Evolutionary conservation across 108 stramenopile genomes (phyloP).

Genomic region (Fragilariopsis cylindrus): DNA sequence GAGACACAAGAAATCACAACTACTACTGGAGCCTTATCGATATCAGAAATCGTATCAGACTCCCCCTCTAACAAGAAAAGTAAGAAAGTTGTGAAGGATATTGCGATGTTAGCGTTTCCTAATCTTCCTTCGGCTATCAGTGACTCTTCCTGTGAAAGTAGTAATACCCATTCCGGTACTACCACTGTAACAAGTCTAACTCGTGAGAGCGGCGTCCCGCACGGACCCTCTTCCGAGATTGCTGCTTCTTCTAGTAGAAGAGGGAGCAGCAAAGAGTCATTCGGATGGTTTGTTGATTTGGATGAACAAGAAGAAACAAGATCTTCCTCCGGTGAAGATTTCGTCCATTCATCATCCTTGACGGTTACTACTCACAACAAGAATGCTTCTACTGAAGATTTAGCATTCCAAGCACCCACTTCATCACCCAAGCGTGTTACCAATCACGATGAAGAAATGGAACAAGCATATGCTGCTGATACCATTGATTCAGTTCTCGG

Average conservation of each 20-base stretch:
- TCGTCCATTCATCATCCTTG: neutral
- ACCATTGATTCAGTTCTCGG: slow-evolving; percentile 67
- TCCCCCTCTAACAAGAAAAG: neutral
- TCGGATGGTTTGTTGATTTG: slow-evolving; percentile 61
- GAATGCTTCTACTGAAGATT: slow-evolving; percentile 3
- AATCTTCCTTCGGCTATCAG: slow-evolving; percentile 58
- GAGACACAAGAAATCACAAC: slow-evolving; percentile 1
- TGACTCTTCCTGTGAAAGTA: slow-evolving; percentile 48
- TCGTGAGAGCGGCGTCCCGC: slow-evolving; percentile 40
- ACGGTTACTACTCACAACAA: neutral
- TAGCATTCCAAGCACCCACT: slow-evolving; percentile 49
- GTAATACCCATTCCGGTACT: neutral
- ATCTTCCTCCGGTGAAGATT: neutral
- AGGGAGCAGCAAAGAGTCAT: slow-evolving; percentile 26
- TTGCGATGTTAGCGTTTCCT: slow-evolving; percentile 43
- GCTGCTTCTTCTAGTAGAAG: neutral
- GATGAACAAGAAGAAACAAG: slow-evolving; percentile 19
- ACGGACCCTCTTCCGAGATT: slow-evolving; percentile 28
- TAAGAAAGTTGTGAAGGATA: slow-evolving; percentile 10
- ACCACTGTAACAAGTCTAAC: slow-evolving; percentile 36
- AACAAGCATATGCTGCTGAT: slow-evolving; percentile 66
- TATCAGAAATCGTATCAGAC: neutral
- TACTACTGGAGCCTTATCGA: neutral
- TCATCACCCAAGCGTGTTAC: slow-evolving; percentile 35
- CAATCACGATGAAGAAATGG: slow-evolving; percentile 44